Conservation (phyloP, 2,329 filamentous ascomycete genomes). For the Fusarium decemcellulare region DNA sequence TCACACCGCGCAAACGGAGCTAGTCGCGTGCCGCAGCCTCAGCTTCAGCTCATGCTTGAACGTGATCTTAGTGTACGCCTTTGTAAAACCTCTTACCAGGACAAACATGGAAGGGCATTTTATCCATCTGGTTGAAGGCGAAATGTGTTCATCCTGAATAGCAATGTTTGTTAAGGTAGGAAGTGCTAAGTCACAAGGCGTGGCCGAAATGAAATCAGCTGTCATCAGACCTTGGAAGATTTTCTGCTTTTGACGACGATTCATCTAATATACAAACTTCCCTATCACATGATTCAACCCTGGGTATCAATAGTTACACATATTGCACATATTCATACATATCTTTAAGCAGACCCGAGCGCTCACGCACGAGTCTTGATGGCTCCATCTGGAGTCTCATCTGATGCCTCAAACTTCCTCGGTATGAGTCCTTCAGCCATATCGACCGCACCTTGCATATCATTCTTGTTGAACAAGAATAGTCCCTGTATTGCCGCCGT, state of each 20-base stretch:
- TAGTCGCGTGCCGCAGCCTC: constrained; percentile 12
- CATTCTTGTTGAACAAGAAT: constrained; percentile 94
- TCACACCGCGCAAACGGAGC: constrained; percentile 13
- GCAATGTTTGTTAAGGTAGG: neutral
- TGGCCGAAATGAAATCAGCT: neutral
- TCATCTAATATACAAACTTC: constrained; percentile 20
- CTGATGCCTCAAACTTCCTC: constrained; percentile 66
- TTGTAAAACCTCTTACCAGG: neutral
- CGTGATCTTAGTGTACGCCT: neutral
- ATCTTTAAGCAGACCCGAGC: constrained; percentile 3
- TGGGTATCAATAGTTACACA: constrained; percentile 38
- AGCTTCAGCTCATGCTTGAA: constrained; percentile 5
- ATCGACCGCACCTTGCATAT: constrained; percentile 87
- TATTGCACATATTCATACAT: constrained; percentile 31
- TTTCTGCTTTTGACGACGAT: neutral
- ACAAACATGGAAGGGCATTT: too few relatives aligned
- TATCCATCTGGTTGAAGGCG: too few relatives aligned
- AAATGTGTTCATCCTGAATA: too few relatives aligned
- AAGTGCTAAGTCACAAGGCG: neutral
- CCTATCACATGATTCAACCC: constrained; percentile 14
- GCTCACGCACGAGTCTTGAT: constrained; percentile 58
- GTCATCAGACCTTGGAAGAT: too few relatives aligned
- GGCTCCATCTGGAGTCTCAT: constrained; percentile 53
- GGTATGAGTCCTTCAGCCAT: constrained; percentile 80
- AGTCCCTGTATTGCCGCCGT: constrained; percentile 94